Base-by-base conservation (phyloP, 805 yeast species). In the Lipomyces mesembrius region DNA sequence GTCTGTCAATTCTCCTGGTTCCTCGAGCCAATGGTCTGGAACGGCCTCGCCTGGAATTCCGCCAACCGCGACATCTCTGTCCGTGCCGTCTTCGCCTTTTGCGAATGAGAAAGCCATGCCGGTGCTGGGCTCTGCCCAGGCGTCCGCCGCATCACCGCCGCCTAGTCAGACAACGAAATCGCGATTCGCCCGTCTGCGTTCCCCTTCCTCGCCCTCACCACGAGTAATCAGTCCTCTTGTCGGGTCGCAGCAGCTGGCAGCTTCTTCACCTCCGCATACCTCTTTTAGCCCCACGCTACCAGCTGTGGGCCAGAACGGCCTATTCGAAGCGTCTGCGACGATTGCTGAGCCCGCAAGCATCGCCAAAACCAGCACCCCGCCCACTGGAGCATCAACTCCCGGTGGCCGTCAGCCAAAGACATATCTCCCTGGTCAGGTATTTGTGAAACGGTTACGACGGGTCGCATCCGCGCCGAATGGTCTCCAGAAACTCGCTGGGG, bases 401-500 rank as follows among this genome's bases (percentile, higher is more conserved):
- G 37, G 37, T 17, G 55, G 20, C 51, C 46, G 73, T 66, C 49
- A 69, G 66, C 43, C 67, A 68, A 52, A 70, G 68, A 59, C 72
- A 27, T 70, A 43, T 57, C 59, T 62, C 34, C 65, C 70, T 27
- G 71, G 67, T 3, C 63, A 60, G 37, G 63, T 34, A 6, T 73
- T 76, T 60, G 72, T 73, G 6, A 63, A 76, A 22, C 71, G 75
- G 25, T 78, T 90, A 29, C 80, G 95, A 67, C 82, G 96, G 68
- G 96, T 90, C 1, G 93, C 96, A 0, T 91, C 97, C 0, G 96
- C 95, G 0, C 97, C 97, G 11, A 81, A 89, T 63, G 89, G 84
- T 9, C 74, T 85, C 32, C 82, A 84, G 61, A 71, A 70, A 25
- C 65, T 75, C 17, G 51, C 46, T 2, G 68, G 59, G n/a, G 25